These are phyloP conservation scores for Phytophthora sojae DNA, from an alignment of 352 stramenopile species.

Conservation along the genomic window DNA sequence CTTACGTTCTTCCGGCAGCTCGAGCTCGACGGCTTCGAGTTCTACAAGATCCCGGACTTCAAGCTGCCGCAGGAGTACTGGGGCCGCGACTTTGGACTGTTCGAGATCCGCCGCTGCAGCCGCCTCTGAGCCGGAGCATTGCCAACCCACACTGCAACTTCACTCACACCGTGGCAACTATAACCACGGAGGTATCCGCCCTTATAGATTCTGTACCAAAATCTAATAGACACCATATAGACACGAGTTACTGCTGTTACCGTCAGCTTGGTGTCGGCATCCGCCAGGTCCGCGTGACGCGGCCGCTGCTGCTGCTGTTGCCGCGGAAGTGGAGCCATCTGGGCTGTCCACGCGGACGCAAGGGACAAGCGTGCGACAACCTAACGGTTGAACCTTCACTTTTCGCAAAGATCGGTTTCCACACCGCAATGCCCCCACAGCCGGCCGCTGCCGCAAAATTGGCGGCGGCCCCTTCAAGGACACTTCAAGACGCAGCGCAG, in stretches of 20 bases:
- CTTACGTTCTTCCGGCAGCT: conserved; percentile 76
- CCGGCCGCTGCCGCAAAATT: background rate
- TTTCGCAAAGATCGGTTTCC: conserved; percentile 28
- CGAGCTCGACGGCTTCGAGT: conserved; percentile 75
- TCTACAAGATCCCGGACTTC: conserved; percentile 83
- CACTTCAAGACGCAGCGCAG: no score
- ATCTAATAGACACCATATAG: conserved; percentile 24
- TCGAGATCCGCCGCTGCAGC: conserved; percentile 63
- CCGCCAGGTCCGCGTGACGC: conserved; percentile 6
- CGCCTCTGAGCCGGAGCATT: conserved; percentile 1
- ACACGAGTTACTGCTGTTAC: no score
- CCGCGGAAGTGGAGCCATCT: conserved; percentile 29
- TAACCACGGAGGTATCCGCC: conserved; percentile 10
- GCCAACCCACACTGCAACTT: conserved; percentile 6
- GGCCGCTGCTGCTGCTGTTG: background rate
- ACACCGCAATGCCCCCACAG: background rate
- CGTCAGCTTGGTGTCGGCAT: conserved; percentile 16
- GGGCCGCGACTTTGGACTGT: conserved; percentile 84
- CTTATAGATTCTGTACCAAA: conserved; percentile 31
- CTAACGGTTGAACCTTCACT: conserved; percentile 28
- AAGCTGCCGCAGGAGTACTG: conserved; percentile 61
- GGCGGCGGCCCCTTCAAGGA: no score
- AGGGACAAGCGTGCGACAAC: conserved; percentile 4
- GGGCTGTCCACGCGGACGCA: background rate
- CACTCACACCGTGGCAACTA: background rate